phyloP scores from a whole-genome alignment of 108 stramenopile species.

The Hondaea fermentalgiana region DNA sequence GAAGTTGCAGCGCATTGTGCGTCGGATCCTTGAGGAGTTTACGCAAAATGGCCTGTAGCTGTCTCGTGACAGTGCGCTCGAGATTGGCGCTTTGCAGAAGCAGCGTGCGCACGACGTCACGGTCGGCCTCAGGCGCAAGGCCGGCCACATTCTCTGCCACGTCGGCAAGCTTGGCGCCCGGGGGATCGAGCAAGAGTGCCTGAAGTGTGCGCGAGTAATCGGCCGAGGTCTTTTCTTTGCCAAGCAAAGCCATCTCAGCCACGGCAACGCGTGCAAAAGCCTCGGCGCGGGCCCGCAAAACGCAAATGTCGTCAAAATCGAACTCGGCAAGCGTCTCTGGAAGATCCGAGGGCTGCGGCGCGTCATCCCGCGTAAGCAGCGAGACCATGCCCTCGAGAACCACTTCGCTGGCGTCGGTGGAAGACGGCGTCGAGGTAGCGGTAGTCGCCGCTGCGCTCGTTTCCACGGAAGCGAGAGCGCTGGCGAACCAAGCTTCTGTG shows the following conservation, averaged over 20 bases:
- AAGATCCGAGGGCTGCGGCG: not conserved
- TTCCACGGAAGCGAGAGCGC: not conserved
- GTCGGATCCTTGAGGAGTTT: not conserved
- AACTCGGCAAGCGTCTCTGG: conserved; percentile 1
- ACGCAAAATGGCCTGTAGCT: not conserved
- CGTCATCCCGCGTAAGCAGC: not conserved
- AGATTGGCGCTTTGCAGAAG: not conserved
- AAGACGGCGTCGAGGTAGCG: not conserved
- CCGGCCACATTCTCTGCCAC: not conserved
- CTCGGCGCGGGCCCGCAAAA: not conserved
- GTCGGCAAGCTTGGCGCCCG: not conserved
- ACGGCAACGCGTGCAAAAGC: not conserved
- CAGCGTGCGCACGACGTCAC: not conserved
- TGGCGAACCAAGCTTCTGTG: not conserved
- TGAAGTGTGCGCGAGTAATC: not conserved
- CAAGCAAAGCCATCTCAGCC: not conserved
- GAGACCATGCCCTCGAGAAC: not conserved
- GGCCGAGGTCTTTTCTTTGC: not conserved
- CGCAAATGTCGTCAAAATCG: not conserved
- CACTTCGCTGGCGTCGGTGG: not conserved
- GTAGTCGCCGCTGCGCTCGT: not conserved
- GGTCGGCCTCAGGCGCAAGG: not conserved
- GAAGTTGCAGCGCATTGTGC: not conserved
- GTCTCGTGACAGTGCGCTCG: not conserved
- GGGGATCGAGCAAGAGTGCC: not conserved